Evolutionary conservation across 805 yeast species (phyloP), one percentile per base, ranked within the genome.

Genomic region (Candida methanosorbosa): DNA sequence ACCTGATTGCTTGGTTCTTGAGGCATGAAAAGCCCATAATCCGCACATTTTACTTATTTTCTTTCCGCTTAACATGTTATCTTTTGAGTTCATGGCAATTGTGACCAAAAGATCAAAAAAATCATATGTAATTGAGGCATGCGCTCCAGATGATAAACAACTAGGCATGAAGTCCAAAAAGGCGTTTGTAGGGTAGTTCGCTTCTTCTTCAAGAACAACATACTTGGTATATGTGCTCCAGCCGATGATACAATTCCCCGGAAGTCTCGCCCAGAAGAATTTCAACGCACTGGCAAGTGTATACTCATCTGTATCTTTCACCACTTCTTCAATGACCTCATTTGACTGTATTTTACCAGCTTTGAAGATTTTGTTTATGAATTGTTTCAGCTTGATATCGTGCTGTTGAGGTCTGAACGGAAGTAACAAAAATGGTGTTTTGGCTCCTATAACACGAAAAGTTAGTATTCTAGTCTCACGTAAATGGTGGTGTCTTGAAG

Each of bases 71-170:
- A 87, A 61, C 48, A 81, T 76, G 49, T 86, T 85, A 28, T 76
- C 73, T 46, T 77, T 81, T 3, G 94, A 76, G 56, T 85, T 82
- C 9, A 94, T 75, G 0, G 94, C 78, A 28, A 87, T 59, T 9
- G 86, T 70, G 9, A 85, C 82, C 29, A 88, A 59, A 24, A 87
- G 66, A 50, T 87, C 95, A 46, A 86, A 71, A 48, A 86, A 88
- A 52, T 84, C 94, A 54, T 83, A 84, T 4, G 84, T 90, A 4
- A 88, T 84, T 2, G 92, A 79, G 0, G 95, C 94, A 58, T 86
- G 95, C 5, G 90, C 80, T 2, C 92, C 85, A 0, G 92, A 78
- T 2, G 81, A 71, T 17, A 85, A 64, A 56, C 94, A 82, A 41
- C 76, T 77, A 2, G 95, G 95, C 85, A 87, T 82, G 37, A 81